Base-by-base conservation (phyloP, 2,329 filamentous ascomycete genomes). In the Saccharata proteae region DNA sequence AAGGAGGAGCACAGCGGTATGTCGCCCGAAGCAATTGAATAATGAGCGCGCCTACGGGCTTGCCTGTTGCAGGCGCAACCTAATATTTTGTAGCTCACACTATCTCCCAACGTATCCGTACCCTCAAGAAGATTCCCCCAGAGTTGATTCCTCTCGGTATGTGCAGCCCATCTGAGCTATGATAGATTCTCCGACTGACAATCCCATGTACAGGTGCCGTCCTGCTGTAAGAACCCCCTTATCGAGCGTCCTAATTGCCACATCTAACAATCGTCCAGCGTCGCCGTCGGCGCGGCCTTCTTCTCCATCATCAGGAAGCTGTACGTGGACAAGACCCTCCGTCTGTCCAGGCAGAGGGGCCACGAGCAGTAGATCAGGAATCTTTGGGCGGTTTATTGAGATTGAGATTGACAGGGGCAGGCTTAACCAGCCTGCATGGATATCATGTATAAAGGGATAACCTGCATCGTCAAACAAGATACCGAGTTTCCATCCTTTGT, bases 121-220 rank as follows among this genome's bases (percentile, higher is more conserved):
- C 76, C 57, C 70, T 94, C 54, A 86, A 80, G 72, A 77, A 77
- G 64, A 80, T 96, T 54, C 90, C 90, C 46, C 76, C 84, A 47
- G 90, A 98, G 71, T 71, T 98, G 72, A 75, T 86, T 48, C 90
- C 90, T 53, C 79, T 98, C 49, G 86, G 86, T 93, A 77, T 59
- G 74, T 65, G 11, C 23, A 22, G 29, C 17, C n/a, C n/a, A n/a
- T n/a, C n/a, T 6, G 10, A 5, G 11, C n/a, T 26, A 26, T n/a
- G n/a, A n/a, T n/a, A n/a, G n/a, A n/a, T n/a, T n/a, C 20, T 22
- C n/a, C 20, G 8, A 22, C 8, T 22, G 20, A n/a, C 20, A 22
- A 8, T n/a, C 20, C 8, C n/a, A n/a, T 11, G 34, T 39, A 40
- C 44, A 90, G 85, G 80, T 59, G 64, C 90, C 47, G 90, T 96